Evolutionary conservation across 176 grass and related monocot species (phyloP).

Genomic region (Lolium rigidum): DNA sequence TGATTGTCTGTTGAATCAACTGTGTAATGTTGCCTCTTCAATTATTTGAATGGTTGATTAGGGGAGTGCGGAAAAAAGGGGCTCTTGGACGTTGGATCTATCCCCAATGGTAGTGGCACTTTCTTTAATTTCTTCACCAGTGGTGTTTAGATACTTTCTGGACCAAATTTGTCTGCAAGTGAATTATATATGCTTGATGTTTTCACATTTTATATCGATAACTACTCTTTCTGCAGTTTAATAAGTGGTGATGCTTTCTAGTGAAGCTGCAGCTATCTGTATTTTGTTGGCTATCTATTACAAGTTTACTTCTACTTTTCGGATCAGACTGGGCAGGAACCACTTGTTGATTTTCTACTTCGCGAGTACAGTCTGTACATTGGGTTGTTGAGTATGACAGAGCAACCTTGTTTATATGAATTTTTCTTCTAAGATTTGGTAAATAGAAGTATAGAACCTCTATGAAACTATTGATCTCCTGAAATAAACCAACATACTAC

Average conservation of each 20-base stretch:
- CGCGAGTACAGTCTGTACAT: background rate
- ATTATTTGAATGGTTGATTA: slow-evolving; percentile 4
- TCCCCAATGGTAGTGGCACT: background rate
- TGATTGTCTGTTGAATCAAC: background rate
- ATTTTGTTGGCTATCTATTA: background rate
- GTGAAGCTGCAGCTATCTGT: slow-evolving; percentile 5
- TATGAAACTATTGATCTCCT: background rate
- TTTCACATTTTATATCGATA: background rate
- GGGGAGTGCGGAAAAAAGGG: background rate
- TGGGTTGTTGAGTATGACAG: background rate
- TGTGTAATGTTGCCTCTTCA: background rate
- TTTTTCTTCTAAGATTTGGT: background rate
- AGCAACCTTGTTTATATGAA: background rate
- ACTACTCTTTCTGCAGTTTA: background rate
- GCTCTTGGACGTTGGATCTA: background rate
- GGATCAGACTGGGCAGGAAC: background rate
- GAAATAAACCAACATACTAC: background rate
- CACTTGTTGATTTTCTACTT: slow-evolving; percentile 13
- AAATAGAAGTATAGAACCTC: background rate
- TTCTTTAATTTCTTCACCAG: background rate
- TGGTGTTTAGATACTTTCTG: background rate
- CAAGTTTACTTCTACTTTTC: slow-evolving; percentile 3
- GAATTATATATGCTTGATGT: background rate
- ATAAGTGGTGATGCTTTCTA: background rate
- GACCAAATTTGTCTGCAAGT: background rate